Evolutionary conservation across 768 basidiomycete species (phyloP).

Genomic region (Pleurotus citrinopileatus): DNA sequence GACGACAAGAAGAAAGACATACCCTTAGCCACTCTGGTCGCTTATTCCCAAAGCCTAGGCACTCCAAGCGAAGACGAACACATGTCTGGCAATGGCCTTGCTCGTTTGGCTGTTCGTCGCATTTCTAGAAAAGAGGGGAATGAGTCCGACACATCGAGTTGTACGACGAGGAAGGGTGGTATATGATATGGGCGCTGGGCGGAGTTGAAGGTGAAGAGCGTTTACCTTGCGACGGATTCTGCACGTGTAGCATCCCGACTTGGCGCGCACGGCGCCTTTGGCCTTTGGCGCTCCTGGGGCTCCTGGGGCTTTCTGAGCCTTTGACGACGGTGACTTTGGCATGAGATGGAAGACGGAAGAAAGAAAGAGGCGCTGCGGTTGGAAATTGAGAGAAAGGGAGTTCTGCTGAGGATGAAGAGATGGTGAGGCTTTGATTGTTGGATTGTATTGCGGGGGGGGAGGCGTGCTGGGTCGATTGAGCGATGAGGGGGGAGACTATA

Average conservation of each 20-base stretch:
- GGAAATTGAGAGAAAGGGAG: no score
- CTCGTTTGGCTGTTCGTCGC: slow-evolving; percentile 68
- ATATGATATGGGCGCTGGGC: slow-evolving; percentile 13
- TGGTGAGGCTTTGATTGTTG: not conserved
- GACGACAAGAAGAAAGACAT: no score
- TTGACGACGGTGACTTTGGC: slow-evolving; percentile 38
- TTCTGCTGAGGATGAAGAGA: slow-evolving; percentile 14
- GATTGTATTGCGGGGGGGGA: not conserved
- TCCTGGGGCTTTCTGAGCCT: slow-evolving; percentile 36
- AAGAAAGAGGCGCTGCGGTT: slow-evolving; percentile 11
- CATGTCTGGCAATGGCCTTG: slow-evolving; percentile 74
- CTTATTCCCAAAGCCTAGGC: slow-evolving; percentile 82
- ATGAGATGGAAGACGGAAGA: slow-evolving; percentile 32
- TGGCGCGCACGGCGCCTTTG: slow-evolving; percentile 81
- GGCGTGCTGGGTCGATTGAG: not conserved
- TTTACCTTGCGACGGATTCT: slow-evolving; percentile 79
- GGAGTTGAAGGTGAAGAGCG: slow-evolving; percentile 13
- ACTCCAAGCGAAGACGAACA: slow-evolving; percentile 76
- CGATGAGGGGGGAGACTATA: not conserved
- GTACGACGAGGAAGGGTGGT: slow-evolving; percentile 11
- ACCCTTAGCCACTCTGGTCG: slow-evolving; percentile 86
- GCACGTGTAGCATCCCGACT: slow-evolving; percentile 89
- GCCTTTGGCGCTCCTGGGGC: slow-evolving; percentile 59
- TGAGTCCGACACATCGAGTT: slow-evolving; percentile 10
- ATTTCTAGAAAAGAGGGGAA: slow-evolving; percentile 54